phyloP scores from a whole-genome alignment of 2,329 filamentous ascomycete genomes.

The Ophiosphaerella korrae region DNA sequence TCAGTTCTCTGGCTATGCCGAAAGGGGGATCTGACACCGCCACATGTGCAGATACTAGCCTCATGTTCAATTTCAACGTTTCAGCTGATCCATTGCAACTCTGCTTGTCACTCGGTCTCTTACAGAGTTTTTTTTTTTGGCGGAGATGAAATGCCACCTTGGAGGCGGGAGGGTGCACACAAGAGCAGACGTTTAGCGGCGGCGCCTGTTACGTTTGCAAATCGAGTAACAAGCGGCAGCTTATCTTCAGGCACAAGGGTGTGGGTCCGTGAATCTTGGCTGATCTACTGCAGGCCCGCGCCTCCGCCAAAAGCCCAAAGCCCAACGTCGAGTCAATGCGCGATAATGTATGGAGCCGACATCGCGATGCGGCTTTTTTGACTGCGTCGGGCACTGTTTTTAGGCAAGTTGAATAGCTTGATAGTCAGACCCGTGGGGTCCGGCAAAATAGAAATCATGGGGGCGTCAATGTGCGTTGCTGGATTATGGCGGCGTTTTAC shows the following conservation, averaged over 20 bases:
- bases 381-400: constrained; percentile 11
- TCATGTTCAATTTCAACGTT: constrained; percentile 6
- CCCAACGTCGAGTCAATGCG: constrained; percentile 9
- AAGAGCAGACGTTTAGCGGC: constrained; percentile 15
- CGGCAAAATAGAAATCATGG: constrained; percentile 8
- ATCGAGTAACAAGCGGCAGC: constrained; percentile 34
- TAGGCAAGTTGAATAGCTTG: constrained; percentile 4
- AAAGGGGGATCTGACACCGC: constrained; percentile 31
- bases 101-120: no score
- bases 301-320: constrained; percentile 31
- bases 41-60: constrained; percentile 23
- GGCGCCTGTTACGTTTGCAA: constrained; percentile 40
- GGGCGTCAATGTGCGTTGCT: constrained; percentile 2
- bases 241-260: constrained; percentile 32
- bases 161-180: constrained; percentile 7
- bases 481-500: constrained; percentile 13
- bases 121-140: no score
- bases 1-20: constrained; percentile 26
- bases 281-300: constrained; percentile 27
- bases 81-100: background rate
- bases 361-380: constrained; percentile 38
- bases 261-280: constrained; percentile 21
- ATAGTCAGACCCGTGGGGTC: constrained; percentile 36
- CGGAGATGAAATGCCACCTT: no score
- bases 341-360: constrained; percentile 34